Evolutionary conservation across 768 basidiomycete species (phyloP).

Genomic region (Rhizopogon vesiculosus): DNA sequence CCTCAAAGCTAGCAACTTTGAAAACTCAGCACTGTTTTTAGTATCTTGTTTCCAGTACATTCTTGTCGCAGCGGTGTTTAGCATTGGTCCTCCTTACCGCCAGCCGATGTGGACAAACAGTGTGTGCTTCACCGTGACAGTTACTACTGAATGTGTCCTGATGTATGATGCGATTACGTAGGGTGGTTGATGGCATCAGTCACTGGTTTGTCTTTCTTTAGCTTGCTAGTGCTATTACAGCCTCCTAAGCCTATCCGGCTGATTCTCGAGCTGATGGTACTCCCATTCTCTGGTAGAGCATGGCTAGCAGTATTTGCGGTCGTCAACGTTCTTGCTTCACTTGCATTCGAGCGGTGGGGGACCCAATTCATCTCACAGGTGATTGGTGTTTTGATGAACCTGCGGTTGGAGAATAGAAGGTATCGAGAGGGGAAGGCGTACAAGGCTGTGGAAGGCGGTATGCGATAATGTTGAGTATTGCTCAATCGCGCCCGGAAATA

Average conservation of each 20-base stretch:
- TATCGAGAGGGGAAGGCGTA: slow-evolving; percentile 71
- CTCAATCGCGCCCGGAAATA: neutral
- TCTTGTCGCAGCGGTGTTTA: slow-evolving; percentile 93
- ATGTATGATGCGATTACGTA: slow-evolving; percentile 23
- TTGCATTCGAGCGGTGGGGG: slow-evolving; percentile 77
- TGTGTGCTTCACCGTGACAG: slow-evolving; percentile 30
- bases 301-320: slow-evolving; percentile 64
- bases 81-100: slow-evolving; percentile 95
- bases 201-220: slow-evolving; percentile 62
- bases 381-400: slow-evolving; percentile 42
- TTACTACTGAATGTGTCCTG: neutral
- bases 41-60: slow-evolving; percentile 99
- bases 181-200: slow-evolving; percentile 83
- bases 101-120: slow-evolving; percentile 95
- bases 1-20: slow-evolving; percentile 81
- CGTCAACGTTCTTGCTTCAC: slow-evolving; percentile 66
- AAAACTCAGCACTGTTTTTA: slow-evolving; percentile 89
- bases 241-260: slow-evolving; percentile 57
- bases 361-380: slow-evolving; percentile 50
- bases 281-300: slow-evolving; percentile 65
- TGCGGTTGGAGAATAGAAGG: slow-evolving; percentile 40
- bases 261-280: slow-evolving; percentile 70
- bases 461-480: slow-evolving; percentile 31
- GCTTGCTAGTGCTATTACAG: slow-evolving; percentile 67
- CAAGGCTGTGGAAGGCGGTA: slow-evolving; percentile 77